A percentile compares a stretch with the other conserved stretches of the same genome.
phyloP scores from a whole-genome alignment of 2,329 filamentous ascomycete genomes.

The Monosporascus sp. region DNA sequence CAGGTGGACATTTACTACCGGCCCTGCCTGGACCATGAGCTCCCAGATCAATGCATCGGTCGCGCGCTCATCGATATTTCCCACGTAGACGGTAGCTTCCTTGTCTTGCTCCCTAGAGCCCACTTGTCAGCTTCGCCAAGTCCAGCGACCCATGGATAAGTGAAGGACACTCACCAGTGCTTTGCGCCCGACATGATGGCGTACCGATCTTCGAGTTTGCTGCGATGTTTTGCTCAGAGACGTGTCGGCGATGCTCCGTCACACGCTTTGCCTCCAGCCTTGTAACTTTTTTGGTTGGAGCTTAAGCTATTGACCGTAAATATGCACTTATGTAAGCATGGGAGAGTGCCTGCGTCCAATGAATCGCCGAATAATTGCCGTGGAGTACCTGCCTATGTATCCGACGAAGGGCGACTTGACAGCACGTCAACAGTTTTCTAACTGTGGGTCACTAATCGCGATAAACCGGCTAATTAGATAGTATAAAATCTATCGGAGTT shows the following conservation, averaged over 20 bases:
- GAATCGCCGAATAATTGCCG: too few species aligned
- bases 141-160: neutral
- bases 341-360: too few species aligned
- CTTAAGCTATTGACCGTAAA: neutral
- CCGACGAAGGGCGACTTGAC: too few species aligned
- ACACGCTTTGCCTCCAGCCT: neutral
- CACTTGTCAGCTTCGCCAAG: neutral
- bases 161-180: constrained; percentile 22
- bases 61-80: constrained; percentile 96
- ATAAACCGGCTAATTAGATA: too few species aligned
- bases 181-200: constrained; percentile 37
- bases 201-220: neutral
- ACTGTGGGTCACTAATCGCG: too few species aligned
- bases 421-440: too few species aligned
- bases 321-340: neutral
- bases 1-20: constrained; percentile 96
- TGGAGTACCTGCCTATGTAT: too few species aligned
- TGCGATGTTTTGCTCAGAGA: neutral
- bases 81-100: constrained; percentile 95
- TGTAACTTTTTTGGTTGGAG: neutral
- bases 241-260: too few species aligned
- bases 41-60: constrained; percentile 90
- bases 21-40: constrained; percentile 95
- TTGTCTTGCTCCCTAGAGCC: constrained; percentile 87
- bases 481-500: too few species aligned